phyloP scores from a whole-genome alignment of 2,329 filamentous ascomycete genomes.

The Pseudogymnoascus pannorum region DNA sequence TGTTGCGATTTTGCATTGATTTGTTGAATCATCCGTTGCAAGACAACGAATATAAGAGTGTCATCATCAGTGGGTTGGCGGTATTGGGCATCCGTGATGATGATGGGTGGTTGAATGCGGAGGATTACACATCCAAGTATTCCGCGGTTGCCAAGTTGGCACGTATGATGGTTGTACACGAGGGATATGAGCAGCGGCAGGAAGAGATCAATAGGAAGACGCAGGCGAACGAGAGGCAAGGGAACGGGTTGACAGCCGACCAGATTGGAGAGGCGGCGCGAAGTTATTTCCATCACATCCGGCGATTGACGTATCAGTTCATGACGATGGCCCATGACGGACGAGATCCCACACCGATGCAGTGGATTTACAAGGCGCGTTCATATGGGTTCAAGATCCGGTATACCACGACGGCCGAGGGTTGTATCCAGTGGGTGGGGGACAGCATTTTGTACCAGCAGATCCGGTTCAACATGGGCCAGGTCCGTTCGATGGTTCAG shows the following conservation, averaged over 20 bases:
- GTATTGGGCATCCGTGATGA: constrained; percentile 13
- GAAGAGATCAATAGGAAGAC: not conserved
- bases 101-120: constrained; percentile 8
- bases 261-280: not conserved
- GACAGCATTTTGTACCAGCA: no score
- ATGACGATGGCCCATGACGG: constrained; percentile 11
- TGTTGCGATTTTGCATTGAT: constrained; percentile 12
- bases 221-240: not conserved
- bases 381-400: constrained; percentile 14
- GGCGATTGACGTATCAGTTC: no score
- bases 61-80: constrained; percentile 15
- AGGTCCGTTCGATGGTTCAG: constrained; percentile 8
- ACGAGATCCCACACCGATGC: constrained; percentile 8
- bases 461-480: constrained; percentile 9
- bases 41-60: constrained; percentile 16
- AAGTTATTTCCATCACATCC: no score
- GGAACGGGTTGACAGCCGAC: not conserved
- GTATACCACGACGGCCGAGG: constrained; percentile 11
- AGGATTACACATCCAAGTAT: constrained; percentile 14
- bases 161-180: constrained; percentile 12
- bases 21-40: constrained; percentile 14
- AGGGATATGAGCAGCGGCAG: not conserved
- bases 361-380: constrained; percentile 13
- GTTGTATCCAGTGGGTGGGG: constrained; percentile 10
- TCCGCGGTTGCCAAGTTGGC: constrained; percentile 13